Evolutionary conservation across 2,329 filamentous ascomycete species (phyloP).

Genomic region (Fusarium duplospermum): DNA sequence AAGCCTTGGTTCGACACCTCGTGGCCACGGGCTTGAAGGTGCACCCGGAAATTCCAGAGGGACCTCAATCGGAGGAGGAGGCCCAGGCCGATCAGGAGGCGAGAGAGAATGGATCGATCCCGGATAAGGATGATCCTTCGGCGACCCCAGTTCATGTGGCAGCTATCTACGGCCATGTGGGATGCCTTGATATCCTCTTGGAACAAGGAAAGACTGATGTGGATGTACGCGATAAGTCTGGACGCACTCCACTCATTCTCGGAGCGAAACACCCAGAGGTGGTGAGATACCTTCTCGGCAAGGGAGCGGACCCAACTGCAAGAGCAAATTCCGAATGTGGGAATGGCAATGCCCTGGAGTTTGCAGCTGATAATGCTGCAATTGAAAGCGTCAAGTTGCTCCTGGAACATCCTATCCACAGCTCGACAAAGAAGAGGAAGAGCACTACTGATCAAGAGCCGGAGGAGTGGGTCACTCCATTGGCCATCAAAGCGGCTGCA

Average conservation of each 20-base stretch:
- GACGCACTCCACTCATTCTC: neutral
- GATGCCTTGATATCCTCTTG: neutral
- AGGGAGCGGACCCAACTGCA: neutral
- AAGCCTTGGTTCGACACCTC: neutral
- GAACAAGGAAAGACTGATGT: neutral
- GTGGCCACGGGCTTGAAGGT: neutral
- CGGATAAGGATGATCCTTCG: neutral
- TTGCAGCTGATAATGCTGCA: neutral
- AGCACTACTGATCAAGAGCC: neutral
- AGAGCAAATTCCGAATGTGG: neutral
- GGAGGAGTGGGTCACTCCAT: neutral
- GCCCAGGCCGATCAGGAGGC: neutral
- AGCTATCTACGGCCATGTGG: neutral
- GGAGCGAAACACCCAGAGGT: neutral
- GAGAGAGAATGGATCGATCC: neutral
- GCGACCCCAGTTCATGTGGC: neutral
- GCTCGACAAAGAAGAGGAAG: neutral
- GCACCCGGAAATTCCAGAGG: neutral
- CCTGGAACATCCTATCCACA: neutral
- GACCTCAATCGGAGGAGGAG: neutral
- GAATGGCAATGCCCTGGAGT: neutral
- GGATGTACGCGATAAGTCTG: neutral
- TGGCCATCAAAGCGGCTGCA: neutral
- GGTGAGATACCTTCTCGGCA: neutral
- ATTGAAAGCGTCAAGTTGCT: neutral